Evolutionary conservation across 768 basidiomycete genomes (phyloP).

Genomic region (Myochromella boudieri): DNA sequence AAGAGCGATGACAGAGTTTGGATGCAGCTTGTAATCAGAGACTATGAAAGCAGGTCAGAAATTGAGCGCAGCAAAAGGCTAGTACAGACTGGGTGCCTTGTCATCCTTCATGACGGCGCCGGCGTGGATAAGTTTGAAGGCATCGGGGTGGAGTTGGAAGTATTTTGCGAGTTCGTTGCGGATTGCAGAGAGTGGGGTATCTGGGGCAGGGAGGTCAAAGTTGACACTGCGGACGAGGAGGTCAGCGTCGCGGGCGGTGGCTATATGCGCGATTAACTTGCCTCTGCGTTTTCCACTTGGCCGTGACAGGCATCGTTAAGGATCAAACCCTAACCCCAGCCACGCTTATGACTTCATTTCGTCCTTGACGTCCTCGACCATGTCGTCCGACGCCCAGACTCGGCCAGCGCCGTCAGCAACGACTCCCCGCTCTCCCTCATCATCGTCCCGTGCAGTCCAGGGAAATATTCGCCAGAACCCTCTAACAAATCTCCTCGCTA

Average conservation of each 20-base stretch:
- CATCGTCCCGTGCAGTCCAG: background rate
- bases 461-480: conserved; percentile 20
- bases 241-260: background rate
- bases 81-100: conserved; percentile 52
- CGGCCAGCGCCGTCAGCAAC: conserved; percentile 22
- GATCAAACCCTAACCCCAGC: conserved; percentile 13
- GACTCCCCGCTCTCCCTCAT: conserved; percentile 2
- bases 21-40: conserved; percentile 71
- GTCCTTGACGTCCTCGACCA: conserved; percentile 15
- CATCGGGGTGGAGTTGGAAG: conserved; percentile 65
- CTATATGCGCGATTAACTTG: conserved; percentile 9
- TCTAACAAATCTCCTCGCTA: conserved; percentile 45
- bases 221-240: conserved; percentile 26
- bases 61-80: background rate
- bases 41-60: conserved; percentile 39
- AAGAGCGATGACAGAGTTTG: conserved; percentile 69
- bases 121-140: conserved; percentile 86
- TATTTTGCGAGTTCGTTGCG: conserved; percentile 66
- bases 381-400: conserved; percentile 17
- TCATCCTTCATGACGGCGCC: conserved; percentile 93
- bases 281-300: conserved; percentile 47
- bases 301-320: conserved; percentile 37
- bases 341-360: conserved; percentile 14
- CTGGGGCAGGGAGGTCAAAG: conserved; percentile 54
- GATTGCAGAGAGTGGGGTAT: conserved; percentile 58